Evolutionary conservation across 371 early-diverging fungal genomes (phyloP), one percentile per base, ranked within the genome.

Genomic region (Haplosporangium sp.): DNA sequence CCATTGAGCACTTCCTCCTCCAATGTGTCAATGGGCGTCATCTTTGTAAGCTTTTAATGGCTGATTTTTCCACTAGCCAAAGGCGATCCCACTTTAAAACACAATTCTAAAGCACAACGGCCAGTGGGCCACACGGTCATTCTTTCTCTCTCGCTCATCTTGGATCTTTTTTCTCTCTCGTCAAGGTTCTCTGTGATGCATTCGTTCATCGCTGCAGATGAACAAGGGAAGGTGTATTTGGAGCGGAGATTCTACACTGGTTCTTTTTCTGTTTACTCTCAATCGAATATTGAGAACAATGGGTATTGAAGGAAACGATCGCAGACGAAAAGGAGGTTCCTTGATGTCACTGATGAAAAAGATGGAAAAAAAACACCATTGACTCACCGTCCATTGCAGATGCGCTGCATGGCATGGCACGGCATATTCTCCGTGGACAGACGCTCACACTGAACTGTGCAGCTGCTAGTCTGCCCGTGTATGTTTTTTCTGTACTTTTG

Each of bases 21-120:
- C 20, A 20, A 18, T 18, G 10, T 13, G 20, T n/a, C 20, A 50
- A 18, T 50, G 50, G 50, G 50, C 50, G 50, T 50, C 50, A 50
- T 50, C 20, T 16, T 14, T 21, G 9, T 50, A 5, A 9, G 9
- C 20, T 50, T 50, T 50, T 16, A 13, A 18, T 50, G 6, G 18
- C 18, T 50, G 50, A 4, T 50, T 18, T 16, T 18, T 16, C 50
- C 20, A n/a, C 18, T 10, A 20, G 18, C 50, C 50, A 50, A 50
- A 50, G 14, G 7, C 50, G 20, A 18, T 21, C 50, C 16, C 20
- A 18, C 6, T 18, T 16, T 9, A 50, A 50, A 50, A n/a, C 16
- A 18, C 20, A 7, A 7, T 16, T 50, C 50, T 52, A 51, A 55
- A 69, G 64, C 69, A 62, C 42, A 69, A 69, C 69, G 69, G 69